A percentile compares a stretch with the other conserved stretches of the same genome.
Evolutionary conservation across 345 rosid genomes (phyloP).

Genomic region (Turnera subulata): DNA sequence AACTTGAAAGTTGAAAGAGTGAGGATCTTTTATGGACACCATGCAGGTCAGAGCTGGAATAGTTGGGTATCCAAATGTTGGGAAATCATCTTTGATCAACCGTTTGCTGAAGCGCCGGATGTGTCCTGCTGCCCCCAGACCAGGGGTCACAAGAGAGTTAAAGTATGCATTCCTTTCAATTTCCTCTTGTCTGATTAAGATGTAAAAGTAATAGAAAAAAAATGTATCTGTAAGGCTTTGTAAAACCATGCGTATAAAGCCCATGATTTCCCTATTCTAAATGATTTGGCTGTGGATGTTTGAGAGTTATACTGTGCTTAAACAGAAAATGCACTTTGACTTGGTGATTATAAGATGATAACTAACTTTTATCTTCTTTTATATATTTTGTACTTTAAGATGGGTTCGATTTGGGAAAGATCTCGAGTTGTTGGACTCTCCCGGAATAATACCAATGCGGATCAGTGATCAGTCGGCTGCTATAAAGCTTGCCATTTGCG

Average conservation of each 20-base stretch:
- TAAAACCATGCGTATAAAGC: too few relatives aligned
- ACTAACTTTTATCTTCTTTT: too few relatives aligned
- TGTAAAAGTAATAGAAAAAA: neutral
- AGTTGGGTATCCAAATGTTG: constrained; percentile 96
- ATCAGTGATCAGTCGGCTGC: constrained; percentile 87
- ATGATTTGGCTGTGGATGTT: neutral
- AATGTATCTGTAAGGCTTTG: too few relatives aligned
- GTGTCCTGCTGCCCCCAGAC: constrained; percentile 95
- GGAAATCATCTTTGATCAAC: constrained; percentile 89
- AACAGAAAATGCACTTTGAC: neutral
- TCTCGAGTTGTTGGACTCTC: constrained; percentile 87
- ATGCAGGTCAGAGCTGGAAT: constrained; percentile 90
- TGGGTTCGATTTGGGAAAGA: constrained; percentile 90
- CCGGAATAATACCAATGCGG: constrained; percentile 89
- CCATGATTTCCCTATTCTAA: too few relatives aligned
- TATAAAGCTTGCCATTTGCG: constrained; percentile 91
- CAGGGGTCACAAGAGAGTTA: constrained; percentile 85
- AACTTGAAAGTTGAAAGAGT: too few relatives aligned
- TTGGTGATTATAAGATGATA: neutral
- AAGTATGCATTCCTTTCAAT: constrained; percentile 40
- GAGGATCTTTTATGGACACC: neutral
- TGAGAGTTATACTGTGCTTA: neutral
- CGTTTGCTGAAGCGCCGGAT: constrained; percentile 83
- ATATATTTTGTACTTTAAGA: constrained; percentile 18
- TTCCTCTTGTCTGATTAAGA: neutral